Evolutionary conservation across 768 basidiomycete species (phyloP), one percentile per base, ranked within the genome.

Genomic region (Epithele typhae): DNA sequence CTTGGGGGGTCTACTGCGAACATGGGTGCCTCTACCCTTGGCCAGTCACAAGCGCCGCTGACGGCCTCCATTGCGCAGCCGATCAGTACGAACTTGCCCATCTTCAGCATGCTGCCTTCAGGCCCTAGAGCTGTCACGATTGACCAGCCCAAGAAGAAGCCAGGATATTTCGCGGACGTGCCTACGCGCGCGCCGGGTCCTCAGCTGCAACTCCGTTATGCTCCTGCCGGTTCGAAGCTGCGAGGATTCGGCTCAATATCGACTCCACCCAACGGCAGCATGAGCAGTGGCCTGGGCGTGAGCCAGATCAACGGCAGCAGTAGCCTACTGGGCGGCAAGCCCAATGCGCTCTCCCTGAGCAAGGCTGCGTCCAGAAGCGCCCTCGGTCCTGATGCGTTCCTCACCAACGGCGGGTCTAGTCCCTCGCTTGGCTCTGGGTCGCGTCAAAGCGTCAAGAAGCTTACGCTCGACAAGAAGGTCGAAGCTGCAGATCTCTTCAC

Each of bases 11-110:
- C 54, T 41, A 58, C 45, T 49, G 64, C 48, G 27, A 60, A 48
- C 38, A 65, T 78, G 22, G 71, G 70, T 38, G 62, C 69, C 10
- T 75, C 60, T 37, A 65, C 68, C 44, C 67, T 71, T n/a, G 77
- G 39, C 23, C 54, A 56, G 27, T 56, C 55, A 10, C 64, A 62
- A 65, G 80, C 79, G 30, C 64, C 75, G 0, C 69, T 95, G 43
- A 87, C 84, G 8, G 88, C 92, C 1, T 93, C 93, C 17, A 90
- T 97, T 59, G 84, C 87, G 22, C 87, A 94, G 63, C 89, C 89
- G 7, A 83, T 92, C 52, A 78, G 77, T 25, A 72, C 78, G 40
- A 83, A 84, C 51, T 62, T 88, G 42, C 83, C 82, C 4, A 82
- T 87, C 41, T 90, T 84, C 61, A 79, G 77, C 43, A 73, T 89